Evolutionary conservation across 176 grass and related monocot genomes (phyloP).

Genomic region (Bolboschoenus planiculmis): DNA sequence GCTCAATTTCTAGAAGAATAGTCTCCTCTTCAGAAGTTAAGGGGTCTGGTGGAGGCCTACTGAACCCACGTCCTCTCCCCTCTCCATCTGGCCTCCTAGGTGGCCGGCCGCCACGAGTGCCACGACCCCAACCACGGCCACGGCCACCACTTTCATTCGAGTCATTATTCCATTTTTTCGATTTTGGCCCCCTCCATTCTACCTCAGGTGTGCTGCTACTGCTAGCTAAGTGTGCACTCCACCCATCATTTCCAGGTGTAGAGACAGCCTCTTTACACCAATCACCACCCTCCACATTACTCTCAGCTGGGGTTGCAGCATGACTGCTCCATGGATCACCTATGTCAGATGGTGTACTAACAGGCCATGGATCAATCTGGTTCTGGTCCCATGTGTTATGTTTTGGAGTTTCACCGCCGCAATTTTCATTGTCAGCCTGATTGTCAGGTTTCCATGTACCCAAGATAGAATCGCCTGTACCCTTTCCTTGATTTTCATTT

Average conservation of each 20-base stretch:
- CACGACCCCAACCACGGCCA: constrained; percentile 23
- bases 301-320: constrained; percentile 30
- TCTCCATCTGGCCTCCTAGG: constrained; percentile 44
- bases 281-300: constrained; percentile 34
- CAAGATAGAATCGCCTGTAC: not conserved
- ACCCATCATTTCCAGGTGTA: constrained; percentile 35
- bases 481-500: not conserved
- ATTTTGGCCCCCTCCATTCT: constrained; percentile 14
- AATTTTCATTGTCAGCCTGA: not conserved
- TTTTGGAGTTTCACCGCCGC: constrained; percentile 10
- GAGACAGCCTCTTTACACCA: constrained; percentile 15
- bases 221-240: constrained; percentile 48
- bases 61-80: constrained; percentile 38
- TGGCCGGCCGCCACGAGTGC: constrained; percentile 36
- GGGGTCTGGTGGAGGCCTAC: constrained; percentile 16
- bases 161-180: constrained; percentile 20
- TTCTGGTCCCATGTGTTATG: constrained; percentile 19
- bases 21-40: constrained; percentile 64
- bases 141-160: constrained; percentile 10
- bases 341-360: constrained; percentile 5
- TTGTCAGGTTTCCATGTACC: not conserved
- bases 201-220: constrained; percentile 19
- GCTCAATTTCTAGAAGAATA: constrained; percentile 58
- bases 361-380: not conserved
- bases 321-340: constrained; percentile 17